Evolutionary conservation across 1,284 basidiomycete genomes (phyloP).

Genomic region (Kwoniella shivajii): DNA sequence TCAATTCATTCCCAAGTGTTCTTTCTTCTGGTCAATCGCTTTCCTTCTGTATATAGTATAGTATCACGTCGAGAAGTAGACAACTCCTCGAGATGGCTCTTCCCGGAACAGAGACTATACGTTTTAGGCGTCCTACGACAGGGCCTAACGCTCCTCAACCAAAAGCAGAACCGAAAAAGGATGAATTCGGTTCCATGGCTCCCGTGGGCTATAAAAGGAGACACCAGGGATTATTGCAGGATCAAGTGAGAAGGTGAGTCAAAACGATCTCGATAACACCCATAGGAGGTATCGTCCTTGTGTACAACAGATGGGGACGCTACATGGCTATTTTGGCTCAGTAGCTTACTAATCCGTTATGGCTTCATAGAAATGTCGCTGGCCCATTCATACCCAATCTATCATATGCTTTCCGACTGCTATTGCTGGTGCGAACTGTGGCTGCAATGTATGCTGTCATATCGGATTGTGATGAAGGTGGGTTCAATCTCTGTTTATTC

Average conservation of each 20-base stretch:
- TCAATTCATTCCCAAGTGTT: no score
- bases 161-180: constrained; percentile 30
- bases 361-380: constrained; percentile 35
- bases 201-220: constrained; percentile 49
- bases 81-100: constrained; percentile 25
- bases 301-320: no score
- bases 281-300: no score
- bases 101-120: constrained; percentile 51
- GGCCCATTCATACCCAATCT: constrained; percentile 80
- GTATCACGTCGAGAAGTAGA: neutral
- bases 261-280: no score
- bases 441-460: constrained; percentile 95
- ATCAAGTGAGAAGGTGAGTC: constrained; percentile 48
- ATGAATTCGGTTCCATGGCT: constrained; percentile 46
- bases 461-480: constrained; percentile 96
- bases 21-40: no score
- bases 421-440: constrained; percentile 79
- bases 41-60: no score
- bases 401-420: constrained; percentile 76
- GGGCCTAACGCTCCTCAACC: constrained; percentile 38
- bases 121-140: constrained; percentile 49
- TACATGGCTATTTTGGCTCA: no score
- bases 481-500: constrained; percentile 16
- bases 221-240: constrained; percentile 54
- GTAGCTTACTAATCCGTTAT: no score